A percentile compares a stretch with the other conserved stretches of the same genome.
Conservation (phyloP, 768 basidiomycete genomes). For the Kwoniella sp. region DNA sequence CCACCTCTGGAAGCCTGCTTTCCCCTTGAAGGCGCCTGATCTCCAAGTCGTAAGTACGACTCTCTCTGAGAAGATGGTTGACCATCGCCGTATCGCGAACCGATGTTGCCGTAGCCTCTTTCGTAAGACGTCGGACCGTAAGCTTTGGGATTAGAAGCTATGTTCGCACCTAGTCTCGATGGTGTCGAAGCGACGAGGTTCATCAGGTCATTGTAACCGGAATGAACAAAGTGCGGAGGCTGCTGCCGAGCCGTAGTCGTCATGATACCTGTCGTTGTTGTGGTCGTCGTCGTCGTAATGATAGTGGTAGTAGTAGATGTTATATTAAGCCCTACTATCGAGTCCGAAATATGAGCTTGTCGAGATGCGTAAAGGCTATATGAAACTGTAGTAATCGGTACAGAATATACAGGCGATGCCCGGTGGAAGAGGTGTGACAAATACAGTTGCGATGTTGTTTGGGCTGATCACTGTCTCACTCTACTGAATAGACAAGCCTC, state of each 20-base stretch:
- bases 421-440: too few species aligned
- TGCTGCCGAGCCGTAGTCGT: constrained; percentile 22
- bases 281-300: neutral
- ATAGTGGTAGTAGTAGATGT: neutral
- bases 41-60: neutral
- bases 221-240: constrained; percentile 32
- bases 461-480: neutral
- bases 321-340: neutral
- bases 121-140: neutral
- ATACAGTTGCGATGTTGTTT: neutral
- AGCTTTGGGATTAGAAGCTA: constrained; percentile 6
- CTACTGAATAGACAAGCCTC: constrained; percentile 1
- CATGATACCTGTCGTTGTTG: neutral
- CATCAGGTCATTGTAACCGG: constrained; percentile 38
- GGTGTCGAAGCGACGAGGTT: constrained; percentile 37
- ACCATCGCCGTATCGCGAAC: constrained; percentile 6
- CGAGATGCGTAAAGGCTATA: too few species aligned
- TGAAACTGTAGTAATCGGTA: too few species aligned
- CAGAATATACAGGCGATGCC: too few species aligned
- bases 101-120: constrained; percentile 3
- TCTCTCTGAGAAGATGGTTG: constrained; percentile 3
- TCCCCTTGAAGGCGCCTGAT: neutral
- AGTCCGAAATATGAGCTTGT: too few species aligned
- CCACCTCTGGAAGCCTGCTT: constrained; percentile 8
- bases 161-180: constrained; percentile 24